phyloP scores from a whole-genome alignment of 2,329 filamentous ascomycete species.

The Hortaea sp. region DNA sequence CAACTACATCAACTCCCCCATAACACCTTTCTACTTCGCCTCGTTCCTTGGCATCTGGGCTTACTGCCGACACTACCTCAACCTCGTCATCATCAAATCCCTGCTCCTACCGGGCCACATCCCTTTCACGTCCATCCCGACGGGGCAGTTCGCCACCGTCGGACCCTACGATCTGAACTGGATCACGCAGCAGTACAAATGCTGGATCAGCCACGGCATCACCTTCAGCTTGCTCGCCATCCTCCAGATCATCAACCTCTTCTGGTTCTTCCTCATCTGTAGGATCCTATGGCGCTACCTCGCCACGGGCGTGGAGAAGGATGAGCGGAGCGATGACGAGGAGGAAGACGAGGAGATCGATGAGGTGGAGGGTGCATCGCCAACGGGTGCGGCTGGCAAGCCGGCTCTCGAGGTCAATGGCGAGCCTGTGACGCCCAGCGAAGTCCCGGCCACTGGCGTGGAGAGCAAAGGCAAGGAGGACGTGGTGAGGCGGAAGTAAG shows the following conservation, averaged over 20 bases:
- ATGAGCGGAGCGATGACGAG: slow-evolving; percentile 66
- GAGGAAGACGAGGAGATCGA: slow-evolving; percentile 39
- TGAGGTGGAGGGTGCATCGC: not conserved
- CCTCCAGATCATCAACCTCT: slow-evolving; percentile 66
- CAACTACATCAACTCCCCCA: slow-evolving; percentile 73
- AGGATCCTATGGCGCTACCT: slow-evolving; percentile 65
- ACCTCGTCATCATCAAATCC: slow-evolving; percentile 65
- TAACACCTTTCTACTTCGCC: slow-evolving; percentile 77
- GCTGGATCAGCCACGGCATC: slow-evolving; percentile 57
- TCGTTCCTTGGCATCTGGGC: slow-evolving; percentile 76
- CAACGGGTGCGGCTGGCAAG: not conserved
- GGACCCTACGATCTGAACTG: slow-evolving; percentile 69
- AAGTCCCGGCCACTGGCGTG: not conserved
- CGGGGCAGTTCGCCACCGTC: slow-evolving; percentile 55
- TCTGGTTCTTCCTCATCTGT: slow-evolving; percentile 70
- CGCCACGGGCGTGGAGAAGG: slow-evolving; percentile 49
- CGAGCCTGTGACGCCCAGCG: not conserved
- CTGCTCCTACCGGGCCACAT: slow-evolving; percentile 46
- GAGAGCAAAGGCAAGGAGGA: not conserved
- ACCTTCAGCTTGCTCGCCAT: slow-evolving; percentile 53
- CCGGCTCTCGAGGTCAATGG: slow-evolving; percentile 1
- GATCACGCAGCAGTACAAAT: slow-evolving; percentile 69
- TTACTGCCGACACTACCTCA: slow-evolving; percentile 80
- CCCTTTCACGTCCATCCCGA: slow-evolving; percentile 2
- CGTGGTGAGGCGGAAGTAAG: not conserved